These are phyloP conservation scores for Niveomyces coronatus DNA, from an alignment of 2,329 filamentous ascomycete species.

Conservation along the genomic window DNA sequence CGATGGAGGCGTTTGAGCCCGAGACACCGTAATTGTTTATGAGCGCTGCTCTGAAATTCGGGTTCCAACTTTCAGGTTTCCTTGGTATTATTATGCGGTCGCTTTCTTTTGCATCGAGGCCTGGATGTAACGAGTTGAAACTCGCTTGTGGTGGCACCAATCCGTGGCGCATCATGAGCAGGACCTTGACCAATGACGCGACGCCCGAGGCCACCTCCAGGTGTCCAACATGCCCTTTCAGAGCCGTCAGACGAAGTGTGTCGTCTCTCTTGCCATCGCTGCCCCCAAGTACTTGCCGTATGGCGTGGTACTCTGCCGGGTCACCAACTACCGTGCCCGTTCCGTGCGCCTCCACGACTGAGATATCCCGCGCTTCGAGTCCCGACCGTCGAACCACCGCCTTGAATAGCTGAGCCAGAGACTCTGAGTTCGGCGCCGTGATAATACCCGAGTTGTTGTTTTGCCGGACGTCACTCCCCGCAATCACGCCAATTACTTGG, in stretches of 20 bases:
- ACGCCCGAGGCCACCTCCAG: constrained; percentile 28
- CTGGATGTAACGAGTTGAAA: constrained; percentile 20
- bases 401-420: constrained; percentile 8
- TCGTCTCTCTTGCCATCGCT: background rate
- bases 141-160: constrained; percentile 24
- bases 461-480: constrained; percentile 28
- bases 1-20: constrained; percentile 16
- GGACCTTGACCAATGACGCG: constrained; percentile 36
- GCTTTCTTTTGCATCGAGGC: constrained; percentile 9
- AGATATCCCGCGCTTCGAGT: constrained; percentile 24
- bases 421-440: constrained; percentile 24
- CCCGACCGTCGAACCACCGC: constrained; percentile 25
- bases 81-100: constrained; percentile 16
- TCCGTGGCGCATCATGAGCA: constrained; percentile 24
- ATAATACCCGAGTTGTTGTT: constrained; percentile 32
- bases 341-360: constrained; percentile 35
- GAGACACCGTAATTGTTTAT: constrained; percentile 28
- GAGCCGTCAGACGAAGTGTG: constrained; percentile 11
- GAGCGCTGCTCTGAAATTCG: constrained; percentile 13
- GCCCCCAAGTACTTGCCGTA: constrained; percentile 10
- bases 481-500: constrained; percentile 29
- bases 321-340: constrained; percentile 44
- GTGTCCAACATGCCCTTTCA: constrained; percentile 20
- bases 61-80: constrained; percentile 13
- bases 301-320: constrained; percentile 29